Evolutionary conservation across 495 filamentous ascomycete genomes (phyloP), one percentile per base, ranked within the genome.

Genomic region (Penicillium steckii): DNA sequence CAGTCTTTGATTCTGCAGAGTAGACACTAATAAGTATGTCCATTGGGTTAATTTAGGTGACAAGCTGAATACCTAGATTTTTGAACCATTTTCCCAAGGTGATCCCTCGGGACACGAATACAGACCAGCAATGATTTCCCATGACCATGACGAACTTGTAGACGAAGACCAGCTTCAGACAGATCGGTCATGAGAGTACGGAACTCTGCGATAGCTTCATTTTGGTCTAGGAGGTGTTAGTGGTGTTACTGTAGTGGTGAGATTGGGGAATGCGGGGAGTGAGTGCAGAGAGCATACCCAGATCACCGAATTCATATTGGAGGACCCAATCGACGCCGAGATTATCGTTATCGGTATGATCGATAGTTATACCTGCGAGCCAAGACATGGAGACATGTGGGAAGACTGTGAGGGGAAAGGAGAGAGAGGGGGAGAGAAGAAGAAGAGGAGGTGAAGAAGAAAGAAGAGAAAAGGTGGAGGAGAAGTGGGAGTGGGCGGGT

Each of bases 101-200:
- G 64, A 13, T 70, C 67, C n/a, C 70, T 57, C 10, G 72, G 72
- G 6, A 92, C 82, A 57, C 85, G 85, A 58, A 89, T 76, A 68
- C 92, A 97, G 33, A 98, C 76, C 37, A 98, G 70, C 12, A 96
- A 69, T 3, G 90, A 88, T 33, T 80, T 73, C 2, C 84, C 82
- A 52, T 87, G 80, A 29, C 93, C 93, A 57, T 84, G 85, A 50
- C 94, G 85, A 19, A 95, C 91, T 65, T 96, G 93, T 15, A 87
- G 86, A 3, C 85, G 81, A 41, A 97, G 80, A 17, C 93, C 91
- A 44, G 89, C 88, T 49, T 75, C 72, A 19, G 83, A 80, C 44
- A 98, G 77, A 30, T 84, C 81, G 54, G 82, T 59, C 54, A 95
- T 74, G n/a, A 98, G 84, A 48, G 82, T 80, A 46, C 81, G 79